phyloP scores from a whole-genome alignment of 495 filamentous ascomycete species.

The Aspergillus homomorphus region DNA sequence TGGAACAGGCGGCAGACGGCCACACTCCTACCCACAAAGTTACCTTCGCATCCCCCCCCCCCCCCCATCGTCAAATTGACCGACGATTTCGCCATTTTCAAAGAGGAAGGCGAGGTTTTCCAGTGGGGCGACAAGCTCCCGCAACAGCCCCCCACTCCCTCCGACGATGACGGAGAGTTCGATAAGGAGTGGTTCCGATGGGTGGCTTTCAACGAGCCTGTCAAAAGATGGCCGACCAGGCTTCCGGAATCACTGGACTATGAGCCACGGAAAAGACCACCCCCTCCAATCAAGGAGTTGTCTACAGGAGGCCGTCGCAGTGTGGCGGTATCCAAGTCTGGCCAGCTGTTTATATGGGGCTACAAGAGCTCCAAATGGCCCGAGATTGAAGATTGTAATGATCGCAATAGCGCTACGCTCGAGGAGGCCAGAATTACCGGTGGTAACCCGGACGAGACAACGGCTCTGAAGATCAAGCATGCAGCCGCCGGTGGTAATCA shows the following conservation, averaged over 20 bases:
- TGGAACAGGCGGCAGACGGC: background rate
- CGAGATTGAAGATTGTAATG: background rate
- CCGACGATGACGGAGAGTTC: background rate
- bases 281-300: background rate
- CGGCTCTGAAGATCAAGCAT: background rate
- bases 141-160: background rate
- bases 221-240: background rate
- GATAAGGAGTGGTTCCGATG: background rate
- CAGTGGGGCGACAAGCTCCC: background rate
- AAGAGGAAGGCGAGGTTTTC: background rate
- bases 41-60: background rate
- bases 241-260: background rate
- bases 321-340: background rate
- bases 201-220: background rate
- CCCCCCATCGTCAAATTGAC: conserved; percentile 2
- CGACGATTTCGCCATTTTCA: background rate
- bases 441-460: too few species aligned
- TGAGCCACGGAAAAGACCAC: background rate
- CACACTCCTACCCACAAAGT: background rate
- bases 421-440: background rate
- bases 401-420: background rate
- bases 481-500: background rate
- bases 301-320: background rate
- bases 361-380: background rate
- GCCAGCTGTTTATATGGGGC: background rate